Base-by-base conservation (phyloP, 495 filamentous ascomycete genomes). In the Neurospora tetrasperma region DNA sequence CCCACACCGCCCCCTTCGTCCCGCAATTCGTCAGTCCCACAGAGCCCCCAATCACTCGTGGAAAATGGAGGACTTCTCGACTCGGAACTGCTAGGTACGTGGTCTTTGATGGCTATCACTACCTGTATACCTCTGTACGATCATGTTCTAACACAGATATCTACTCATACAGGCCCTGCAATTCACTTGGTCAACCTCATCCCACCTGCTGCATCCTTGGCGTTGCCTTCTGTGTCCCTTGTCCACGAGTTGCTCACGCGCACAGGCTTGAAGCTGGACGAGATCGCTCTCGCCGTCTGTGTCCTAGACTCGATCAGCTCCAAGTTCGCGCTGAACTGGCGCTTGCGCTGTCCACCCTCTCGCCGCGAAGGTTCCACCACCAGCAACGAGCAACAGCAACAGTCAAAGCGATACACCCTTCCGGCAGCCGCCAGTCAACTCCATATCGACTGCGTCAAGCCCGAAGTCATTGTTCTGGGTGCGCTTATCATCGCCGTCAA, bases 1-100 rank as follows among this genome's bases (percentile, higher is more conserved):
- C 88, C 88, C 23, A 90, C 88, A 9, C 88, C 88, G 42, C 88
- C 88, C 41, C 84, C 82, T 8, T 87, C 86, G 31, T 83, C 83
- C 40, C 80, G 78, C 76, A 81, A 79, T 74, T 83, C 82, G 5
- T 81, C 79, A 73, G 80, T 79, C 66, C 74, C 42, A 69, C 82
- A 82, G 75, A 85, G 80, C 71, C 79, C 85, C 72, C 73, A 80
- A 40, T 70, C 80, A 71, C 74, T 80, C 66, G 76, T 84, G 71
- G 83, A 82, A 73, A 84, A 87, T 77, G 78, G 76, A 74, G 84
- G 82, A 41, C 77, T 79, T 41, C 74, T 83, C 16, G 82, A 81
- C 73, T 80, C 82, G 16, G 79, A 79, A 44, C 78, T 85, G 42
- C 74, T 88, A 73, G 86, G 87, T 89, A 74, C 42, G 83, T 82